Evolutionary conservation across 768 basidiomycete genomes (phyloP), one percentile per base, ranked within the genome.

Genomic region (Calocera viscosa): DNA sequence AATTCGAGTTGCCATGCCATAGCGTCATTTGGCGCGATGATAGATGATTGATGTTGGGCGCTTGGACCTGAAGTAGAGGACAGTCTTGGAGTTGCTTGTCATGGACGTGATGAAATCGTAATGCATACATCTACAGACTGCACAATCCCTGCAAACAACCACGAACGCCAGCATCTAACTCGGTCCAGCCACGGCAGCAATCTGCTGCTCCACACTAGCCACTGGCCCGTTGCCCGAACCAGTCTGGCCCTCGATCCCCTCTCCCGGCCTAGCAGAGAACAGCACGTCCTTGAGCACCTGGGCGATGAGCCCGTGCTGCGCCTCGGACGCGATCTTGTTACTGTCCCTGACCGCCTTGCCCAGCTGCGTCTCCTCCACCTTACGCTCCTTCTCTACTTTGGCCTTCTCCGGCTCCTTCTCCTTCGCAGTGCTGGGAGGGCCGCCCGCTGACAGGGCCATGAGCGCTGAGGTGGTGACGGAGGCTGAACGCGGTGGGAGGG

Each of bases 241-340:
- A 60, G 53, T 60, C 53, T 26, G 30, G 53, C 53, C 30, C 53
- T 60, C 53, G 53, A 60, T 60, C 14, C 53, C 53, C n/a, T 40
- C 22, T n/a, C 66, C 34, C 43, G 53, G 65, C 64, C 68, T 26
- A 17, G 65, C 26, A 30, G 69, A 67, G 74, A 97, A 96, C 47
- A 97, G 83, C 43, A 91, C 83, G 69, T 95, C 93, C 75, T 98
- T 97, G 74, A 98, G 82, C 3, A 95, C 86, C 74, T 97, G 94
- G 1, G 93, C 82, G 68, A 96, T 93, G 65, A 98, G 84, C 1
- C 93, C 94, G 71, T 97, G 94, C 71, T 95, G 92, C 0, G 90
- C 90, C 74, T 97, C 94, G 2, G 87, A 82, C 0, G 93, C 86
- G 65, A 97, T 91, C 72, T 90, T 93, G 41, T 85, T 87, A 74